Conservation (phyloP, 2,329 filamentous ascomycete genomes). For the Venturiaceae sp. region DNA sequence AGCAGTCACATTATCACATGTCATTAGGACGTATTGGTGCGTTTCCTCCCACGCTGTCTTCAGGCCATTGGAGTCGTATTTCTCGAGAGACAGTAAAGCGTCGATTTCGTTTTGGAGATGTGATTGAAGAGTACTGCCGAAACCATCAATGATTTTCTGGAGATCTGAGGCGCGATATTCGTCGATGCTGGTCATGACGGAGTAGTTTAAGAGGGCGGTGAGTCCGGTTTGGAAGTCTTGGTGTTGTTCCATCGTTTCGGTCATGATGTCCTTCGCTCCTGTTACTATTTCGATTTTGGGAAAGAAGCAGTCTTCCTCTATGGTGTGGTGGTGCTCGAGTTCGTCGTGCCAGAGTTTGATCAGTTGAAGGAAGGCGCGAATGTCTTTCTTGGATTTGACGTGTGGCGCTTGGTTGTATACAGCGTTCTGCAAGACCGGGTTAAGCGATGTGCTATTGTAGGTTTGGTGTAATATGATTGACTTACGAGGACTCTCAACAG, state of each 20-base stretch:
- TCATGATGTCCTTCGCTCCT: slow-evolving; percentile 16
- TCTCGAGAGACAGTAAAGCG: slow-evolving; percentile 12
- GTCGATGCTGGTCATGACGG: slow-evolving; percentile 7
- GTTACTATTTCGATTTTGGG: slow-evolving; percentile 17
- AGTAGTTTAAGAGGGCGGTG: slow-evolving; percentile 17
- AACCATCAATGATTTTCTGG: slow-evolving; percentile 12
- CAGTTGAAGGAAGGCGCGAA: slow-evolving; percentile 20
- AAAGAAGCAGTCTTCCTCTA: slow-evolving; percentile 22
- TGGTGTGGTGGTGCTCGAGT: slow-evolving; percentile 23
- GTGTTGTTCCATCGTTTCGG: slow-evolving; percentile 23
- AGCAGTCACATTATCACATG: slow-evolving; percentile 10
- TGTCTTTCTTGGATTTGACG: slow-evolving; percentile 13
- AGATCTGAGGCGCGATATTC: slow-evolving; percentile 12
- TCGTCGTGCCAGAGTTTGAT: slow-evolving; percentile 20
- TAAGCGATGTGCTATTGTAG: neutral
- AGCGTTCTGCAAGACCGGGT: slow-evolving; percentile 14
- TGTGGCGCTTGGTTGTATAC: slow-evolving; percentile 22
- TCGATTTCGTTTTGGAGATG: slow-evolving; percentile 17
- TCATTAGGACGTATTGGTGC: neutral
- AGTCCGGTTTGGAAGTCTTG: slow-evolving; percentile 18
- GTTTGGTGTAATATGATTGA: neutral
- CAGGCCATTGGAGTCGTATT: slow-evolving; percentile 11
- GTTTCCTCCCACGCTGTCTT: slow-evolving; percentile 13
- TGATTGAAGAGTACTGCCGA: slow-evolving; percentile 11
- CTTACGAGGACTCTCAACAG: slow-evolving; percentile 21